phyloP scores from a whole-genome alignment of 1,284 basidiomycete genomes.

The Pholiota adiposa region DNA sequence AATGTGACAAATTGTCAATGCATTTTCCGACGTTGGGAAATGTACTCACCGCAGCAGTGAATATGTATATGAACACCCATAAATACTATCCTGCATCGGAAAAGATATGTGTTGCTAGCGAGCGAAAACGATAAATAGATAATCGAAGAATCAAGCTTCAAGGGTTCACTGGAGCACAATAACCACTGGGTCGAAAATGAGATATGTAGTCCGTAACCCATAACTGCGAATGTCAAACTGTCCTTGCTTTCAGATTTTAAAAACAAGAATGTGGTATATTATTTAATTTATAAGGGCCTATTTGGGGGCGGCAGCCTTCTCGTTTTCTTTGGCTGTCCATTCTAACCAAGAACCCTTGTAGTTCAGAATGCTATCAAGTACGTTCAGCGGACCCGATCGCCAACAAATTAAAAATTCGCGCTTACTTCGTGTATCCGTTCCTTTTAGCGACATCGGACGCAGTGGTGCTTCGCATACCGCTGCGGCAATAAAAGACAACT shows the following conservation, averaged over 20 bases:
- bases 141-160: too few relatives aligned
- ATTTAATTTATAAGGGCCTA: background rate
- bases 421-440: constrained; percentile 86
- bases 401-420: constrained; percentile 4
- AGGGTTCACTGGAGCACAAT: too few relatives aligned
- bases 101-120: background rate
- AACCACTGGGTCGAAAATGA: too few relatives aligned
- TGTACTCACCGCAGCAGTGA: too few relatives aligned
- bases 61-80: background rate
- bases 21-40: too few relatives aligned
- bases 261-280: background rate
- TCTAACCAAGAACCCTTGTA: constrained; percentile 94
- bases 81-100: background rate
- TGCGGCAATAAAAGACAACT: constrained; percentile 93
- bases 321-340: constrained; percentile 76
- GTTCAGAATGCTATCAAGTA: constrained; percentile 67
- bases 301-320: constrained; percentile 25
- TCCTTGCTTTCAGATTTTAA: too few relatives aligned
- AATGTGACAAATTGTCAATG: too few relatives aligned
- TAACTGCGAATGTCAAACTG: too few relatives aligned
- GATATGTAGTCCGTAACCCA: too few relatives aligned
- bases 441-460: constrained; percentile 86
- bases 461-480: constrained; percentile 83
- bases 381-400: background rate
- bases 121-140: background rate